phyloP scores from a whole-genome alignment of 176 grass and related monocot genomes.

The Oryza longistaminata region DNA sequence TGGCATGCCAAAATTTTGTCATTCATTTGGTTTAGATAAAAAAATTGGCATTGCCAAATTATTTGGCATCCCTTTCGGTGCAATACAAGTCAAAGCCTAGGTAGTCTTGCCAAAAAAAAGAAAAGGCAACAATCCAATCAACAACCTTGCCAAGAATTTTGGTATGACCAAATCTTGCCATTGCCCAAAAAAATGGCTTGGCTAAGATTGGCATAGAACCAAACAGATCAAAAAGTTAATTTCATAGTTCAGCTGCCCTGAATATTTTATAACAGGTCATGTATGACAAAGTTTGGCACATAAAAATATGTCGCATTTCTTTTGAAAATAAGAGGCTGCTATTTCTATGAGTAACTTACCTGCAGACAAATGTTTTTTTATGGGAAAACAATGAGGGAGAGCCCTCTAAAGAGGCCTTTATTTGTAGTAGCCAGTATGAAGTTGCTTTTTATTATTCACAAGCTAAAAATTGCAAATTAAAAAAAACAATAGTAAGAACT shows the following conservation, averaged over 20 bases:
- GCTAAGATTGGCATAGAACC: too few species aligned
- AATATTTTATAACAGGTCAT: background rate
- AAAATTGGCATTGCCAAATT: too few species aligned
- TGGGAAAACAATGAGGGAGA: background rate
- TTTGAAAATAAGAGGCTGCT: slow-evolving; percentile 8
- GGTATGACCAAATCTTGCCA: too few species aligned
- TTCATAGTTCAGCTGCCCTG: background rate
- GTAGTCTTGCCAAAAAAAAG: too few species aligned
- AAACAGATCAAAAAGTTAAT: background rate
- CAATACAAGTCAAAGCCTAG: too few species aligned
- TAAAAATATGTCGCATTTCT: background rate
- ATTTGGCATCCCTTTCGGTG: too few species aligned
- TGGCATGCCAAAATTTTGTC: too few species aligned
- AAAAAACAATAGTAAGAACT: slow-evolving; percentile 42
- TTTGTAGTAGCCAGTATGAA: slow-evolving; percentile 12
- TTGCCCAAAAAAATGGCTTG: too few species aligned
- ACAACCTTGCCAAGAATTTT: too few species aligned
- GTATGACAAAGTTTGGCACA: background rate
- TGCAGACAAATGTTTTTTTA: slow-evolving; percentile 8
- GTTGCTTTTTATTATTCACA: background rate
- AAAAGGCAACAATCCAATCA: too few species aligned
- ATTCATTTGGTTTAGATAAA: too few species aligned
- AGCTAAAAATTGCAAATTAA: slow-evolving; percentile 1
- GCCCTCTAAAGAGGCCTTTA: background rate
- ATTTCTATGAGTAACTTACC: slow-evolving; percentile 14